These are phyloP conservation scores for Salix caprea DNA, from an alignment of 345 rosid species.

Conservation along the genomic window DNA sequence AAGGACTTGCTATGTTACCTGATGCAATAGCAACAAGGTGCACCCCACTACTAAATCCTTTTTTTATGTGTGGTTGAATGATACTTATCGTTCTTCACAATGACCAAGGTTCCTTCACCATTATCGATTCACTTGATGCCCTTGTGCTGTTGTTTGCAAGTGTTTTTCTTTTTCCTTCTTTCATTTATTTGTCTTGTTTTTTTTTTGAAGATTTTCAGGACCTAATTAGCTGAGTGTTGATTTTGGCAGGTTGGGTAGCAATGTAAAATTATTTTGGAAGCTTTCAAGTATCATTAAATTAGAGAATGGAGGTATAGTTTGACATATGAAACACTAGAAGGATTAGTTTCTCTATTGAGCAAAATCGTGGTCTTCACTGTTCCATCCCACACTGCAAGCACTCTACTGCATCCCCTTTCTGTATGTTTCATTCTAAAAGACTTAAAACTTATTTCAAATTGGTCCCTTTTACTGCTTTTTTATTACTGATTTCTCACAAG, in stretches of 20 bases:
- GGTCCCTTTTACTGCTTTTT: not conserved
- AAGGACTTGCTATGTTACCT: constrained; percentile 82
- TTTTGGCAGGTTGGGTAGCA: constrained; percentile 68
- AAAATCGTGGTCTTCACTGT: constrained; percentile 78
- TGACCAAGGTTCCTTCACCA: not conserved
- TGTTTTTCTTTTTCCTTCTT: not conserved
- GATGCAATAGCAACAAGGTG: constrained; percentile 83
- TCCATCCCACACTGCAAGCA: constrained; percentile 79
- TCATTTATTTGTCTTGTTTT: not conserved
- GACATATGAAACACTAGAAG: constrained; percentile 88
- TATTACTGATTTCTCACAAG: not conserved
- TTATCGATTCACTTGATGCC: not conserved
- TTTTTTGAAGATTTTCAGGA: constrained; percentile 11
- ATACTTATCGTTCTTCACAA: not conserved
- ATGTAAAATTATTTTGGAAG: constrained; percentile 82
- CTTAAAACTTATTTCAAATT: not conserved
- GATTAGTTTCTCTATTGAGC: constrained; percentile 59
- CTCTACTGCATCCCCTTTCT: constrained; percentile 67
- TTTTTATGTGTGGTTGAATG: not conserved
- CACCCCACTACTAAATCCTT: not conserved
- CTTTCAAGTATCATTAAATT: constrained; percentile 59
- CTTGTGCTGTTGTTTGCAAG: not conserved
- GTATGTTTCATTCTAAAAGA: constrained; percentile 40
- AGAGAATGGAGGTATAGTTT: constrained; percentile 56
- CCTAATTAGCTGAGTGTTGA: constrained; percentile 8